These are phyloP conservation scores for Strigomonas oncopelti DNA, from an alignment of 208 protist species.

Conservation along the genomic window DNA sequence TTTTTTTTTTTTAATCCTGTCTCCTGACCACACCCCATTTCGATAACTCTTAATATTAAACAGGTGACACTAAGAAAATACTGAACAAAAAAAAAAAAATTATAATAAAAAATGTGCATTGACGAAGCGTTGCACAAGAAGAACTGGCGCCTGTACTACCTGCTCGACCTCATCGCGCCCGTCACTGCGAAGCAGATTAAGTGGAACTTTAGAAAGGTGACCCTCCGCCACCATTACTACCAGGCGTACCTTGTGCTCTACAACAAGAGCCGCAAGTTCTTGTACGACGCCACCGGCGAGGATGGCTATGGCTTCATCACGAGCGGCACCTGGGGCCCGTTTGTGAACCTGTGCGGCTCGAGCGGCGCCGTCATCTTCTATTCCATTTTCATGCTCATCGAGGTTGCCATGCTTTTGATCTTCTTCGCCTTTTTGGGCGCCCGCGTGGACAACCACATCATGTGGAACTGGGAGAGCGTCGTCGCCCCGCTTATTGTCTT, in stretches of 20 bases:
- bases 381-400: constrained; percentile 48
- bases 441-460: constrained; percentile 34
- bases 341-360: constrained; percentile 60
- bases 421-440: constrained; percentile 71
- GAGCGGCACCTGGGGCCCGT: constrained; percentile 83
- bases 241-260: constrained; percentile 82
- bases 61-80: not conserved
- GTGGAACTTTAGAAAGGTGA: constrained; percentile 82
- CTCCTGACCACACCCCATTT: not conserved
- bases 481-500: constrained; percentile 59
- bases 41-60: not conserved
- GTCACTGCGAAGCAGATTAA: constrained; percentile 76
- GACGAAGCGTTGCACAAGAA: constrained; percentile 33
- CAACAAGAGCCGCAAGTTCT: constrained; percentile 68
- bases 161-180: constrained; percentile 70
- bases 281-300: constrained; percentile 82
- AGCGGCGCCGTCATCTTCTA: constrained; percentile 55
- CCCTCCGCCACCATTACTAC: constrained; percentile 84
- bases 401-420: constrained; percentile 47
- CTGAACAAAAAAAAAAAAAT: constrained; percentile 6
- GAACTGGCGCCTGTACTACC: constrained; percentile 83
- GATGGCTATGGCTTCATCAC: constrained; percentile 77
- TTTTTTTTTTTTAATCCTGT: not conserved
- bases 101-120: constrained; percentile 12
- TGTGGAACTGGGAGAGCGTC: constrained; percentile 42